Evolutionary conservation across 257 asterid genomes (phyloP), one percentile per base, ranked within the genome.

Genomic region (Ligustrum vulgare): DNA sequence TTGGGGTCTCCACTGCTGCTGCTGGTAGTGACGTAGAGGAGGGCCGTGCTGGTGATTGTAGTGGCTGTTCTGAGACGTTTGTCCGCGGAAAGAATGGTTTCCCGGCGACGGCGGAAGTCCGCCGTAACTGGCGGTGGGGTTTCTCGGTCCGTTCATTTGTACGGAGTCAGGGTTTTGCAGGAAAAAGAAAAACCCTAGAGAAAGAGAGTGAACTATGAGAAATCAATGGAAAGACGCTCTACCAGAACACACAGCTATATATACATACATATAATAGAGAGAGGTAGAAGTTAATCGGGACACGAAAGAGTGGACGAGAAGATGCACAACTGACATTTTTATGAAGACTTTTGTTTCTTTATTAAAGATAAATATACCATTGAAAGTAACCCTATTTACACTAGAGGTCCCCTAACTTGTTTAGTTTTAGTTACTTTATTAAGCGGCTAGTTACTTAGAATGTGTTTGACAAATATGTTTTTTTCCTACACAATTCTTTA

Each of bases 101-200:
- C 33, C 77, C 69, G 54, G 37, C 75, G 78, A 82, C 45, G 72
- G 74, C 70, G 20, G 68, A 20, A 11, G 7, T 25, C 82, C 77
- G 78, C 54, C 54, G 72, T 6, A 22, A 60, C 67, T 67, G 73
- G 67, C 9, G 62, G 78, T 75, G 47, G 45, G 37, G 54, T 67
- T 47, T 56, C 13, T 70, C 63, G 74, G 33, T 13, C 71, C 69
- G 28, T 69, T 18, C 89, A 80, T 82, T 12, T 28, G 47, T 11
- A 20, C 47, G 25, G 72, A 62, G 22, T 33, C n/a, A 12, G 36
- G 69, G 63, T 67, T 56, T 51, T 60, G 56, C 71, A 37, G 20
- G 13, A 70, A 71, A 20, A 32, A 13, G 23, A 72, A 51, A 74
- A 79, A 84, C 80, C 86, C 84, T 76, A 79, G 65, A 65, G 47